Conservation (phyloP, 2,329 filamentous ascomycete species). For the Ophiocordyceps polyrhachis-furcata region DNA sequence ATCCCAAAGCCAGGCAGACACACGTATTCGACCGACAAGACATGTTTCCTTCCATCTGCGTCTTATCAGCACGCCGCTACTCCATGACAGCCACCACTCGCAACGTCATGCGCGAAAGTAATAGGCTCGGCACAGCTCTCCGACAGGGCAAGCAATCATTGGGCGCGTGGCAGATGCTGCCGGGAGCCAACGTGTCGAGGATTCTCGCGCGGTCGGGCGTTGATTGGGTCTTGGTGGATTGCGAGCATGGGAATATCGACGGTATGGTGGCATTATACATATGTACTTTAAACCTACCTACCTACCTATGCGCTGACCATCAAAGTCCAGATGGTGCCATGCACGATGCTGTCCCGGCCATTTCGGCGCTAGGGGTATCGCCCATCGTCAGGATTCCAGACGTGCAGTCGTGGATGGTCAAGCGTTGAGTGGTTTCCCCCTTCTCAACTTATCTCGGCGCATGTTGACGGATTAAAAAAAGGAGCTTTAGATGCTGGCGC, state of each 20-base stretch:
- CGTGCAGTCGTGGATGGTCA: slow-evolving; percentile 25
- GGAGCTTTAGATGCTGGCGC: slow-evolving; percentile 31
- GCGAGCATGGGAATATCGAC: slow-evolving; percentile 33
- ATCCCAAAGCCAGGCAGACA: too few relatives aligned
- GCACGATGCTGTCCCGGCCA: slow-evolving; percentile 34
- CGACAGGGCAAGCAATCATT: slow-evolving; percentile 27
- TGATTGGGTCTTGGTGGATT: slow-evolving; percentile 46
- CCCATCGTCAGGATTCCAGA: slow-evolving; percentile 34
- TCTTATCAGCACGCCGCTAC: background rate
- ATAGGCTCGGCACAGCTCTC: slow-evolving; percentile 31
- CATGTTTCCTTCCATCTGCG: background rate
- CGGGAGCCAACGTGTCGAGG: slow-evolving; percentile 39
- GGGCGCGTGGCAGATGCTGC: slow-evolving; percentile 46
- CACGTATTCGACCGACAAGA: too few relatives aligned
- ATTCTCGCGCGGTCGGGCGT: slow-evolving; percentile 40
- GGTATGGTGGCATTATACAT: slow-evolving; percentile 11
- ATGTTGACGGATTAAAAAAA: slow-evolving; percentile 3
- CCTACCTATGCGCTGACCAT: background rate
- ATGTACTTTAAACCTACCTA: too few relatives aligned
- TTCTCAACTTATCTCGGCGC: background rate
- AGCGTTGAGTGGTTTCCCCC: too few relatives aligned
- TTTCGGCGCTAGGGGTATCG: slow-evolving; percentile 25
- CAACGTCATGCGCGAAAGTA: slow-evolving; percentile 23
- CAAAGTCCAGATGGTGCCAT: slow-evolving; percentile 23
- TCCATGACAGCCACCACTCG: background rate